Evolutionary conservation across 495 filamentous ascomycete species (phyloP).

Genomic region (Acidomyces sp.): DNA sequence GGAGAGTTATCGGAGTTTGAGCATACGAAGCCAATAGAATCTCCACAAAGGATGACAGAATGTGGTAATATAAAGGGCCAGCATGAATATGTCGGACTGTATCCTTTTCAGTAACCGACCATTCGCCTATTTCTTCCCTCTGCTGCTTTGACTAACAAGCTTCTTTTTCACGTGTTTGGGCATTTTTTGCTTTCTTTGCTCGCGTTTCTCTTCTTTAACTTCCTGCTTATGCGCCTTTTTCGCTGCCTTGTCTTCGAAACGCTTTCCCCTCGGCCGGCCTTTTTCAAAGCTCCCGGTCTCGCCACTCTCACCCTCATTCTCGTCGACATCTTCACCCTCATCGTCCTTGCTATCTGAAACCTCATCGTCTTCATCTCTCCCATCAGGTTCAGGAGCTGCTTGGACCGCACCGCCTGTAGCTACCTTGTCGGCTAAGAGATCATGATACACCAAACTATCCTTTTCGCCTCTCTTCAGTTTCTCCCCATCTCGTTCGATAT

Average conservation of each 20-base stretch:
- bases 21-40: too few relatives aligned
- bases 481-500: constrained; percentile 80
- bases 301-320: constrained; percentile 1
- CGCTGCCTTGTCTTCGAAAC: constrained; percentile 76
- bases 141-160: constrained; percentile 39
- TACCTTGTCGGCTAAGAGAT: constrained; percentile 60
- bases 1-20: too few relatives aligned
- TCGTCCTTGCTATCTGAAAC: constrained; percentile 21
- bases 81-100: too few relatives aligned
- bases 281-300: constrained; percentile 25
- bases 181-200: constrained; percentile 85
- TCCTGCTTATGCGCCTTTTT: constrained; percentile 63
- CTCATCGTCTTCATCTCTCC: constrained; percentile 33
- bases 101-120: too few relatives aligned
- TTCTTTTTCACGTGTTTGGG: constrained; percentile 89
- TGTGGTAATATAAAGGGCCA: too few relatives aligned
- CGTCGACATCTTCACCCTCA: constrained; percentile 30
- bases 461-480: constrained; percentile 58
- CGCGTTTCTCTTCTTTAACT: constrained; percentile 88
- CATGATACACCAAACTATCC: constrained; percentile 63
- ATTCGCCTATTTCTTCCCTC: constrained; percentile 27
- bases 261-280: constrained; percentile 70
- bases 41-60: too few relatives aligned
- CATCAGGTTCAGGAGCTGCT: constrained; percentile 26
- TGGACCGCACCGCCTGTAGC: constrained; percentile 22